Evolutionary conservation across 805 yeast species (phyloP), one percentile per base, ranked within the genome.

Genomic region (Saturnispora galanensis): DNA sequence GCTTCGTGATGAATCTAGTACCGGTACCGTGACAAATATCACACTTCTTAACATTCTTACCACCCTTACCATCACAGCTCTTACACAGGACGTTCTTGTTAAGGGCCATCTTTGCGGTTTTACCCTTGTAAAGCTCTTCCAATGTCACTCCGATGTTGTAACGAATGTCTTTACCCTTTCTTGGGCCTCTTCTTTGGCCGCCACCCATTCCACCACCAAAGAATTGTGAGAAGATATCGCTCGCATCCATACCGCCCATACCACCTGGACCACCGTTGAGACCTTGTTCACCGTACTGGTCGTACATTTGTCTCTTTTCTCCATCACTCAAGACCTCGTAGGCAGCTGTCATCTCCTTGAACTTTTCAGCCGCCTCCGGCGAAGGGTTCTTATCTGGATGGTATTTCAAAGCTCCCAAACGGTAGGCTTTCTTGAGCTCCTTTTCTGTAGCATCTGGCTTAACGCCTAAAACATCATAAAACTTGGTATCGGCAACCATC

Each of bases 101-200:
- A 51, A 93, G 75, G 8, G 97, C 96, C 70, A 93, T 75, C 69
- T 93, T 93, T 47, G 96, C 81, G 38, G 87, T 80, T 71, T 89
- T 84, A 52, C 99, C 98, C 67, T 82, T 84, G 76, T 79, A 93
- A 50, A 93, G 72, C 64, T 93, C 97, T 67, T 90, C 97, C 57
- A 93, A 74, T 38, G 95, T 73, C 56, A 93, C 94, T 44, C 76
- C 65, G 58, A 93, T 76, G 41, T 86, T 75, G 66, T 93, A 97
- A 60, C 81, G 87, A 66, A 93, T 89, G 65, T 93, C 97, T 60
- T 79, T 79, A 59, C 96, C 95, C 63, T 79, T 79, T 58, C 79
- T 74, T 47, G 97, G 97, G 45, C 96, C 95, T 56, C 81, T 74
- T 48, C 81, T 77, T 36, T 76, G 78, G 31, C 76, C 76, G n/a